phyloP scores from a whole-genome alignment of 768 basidiomycete species.

The Hemileccinum rubropunctum region DNA sequence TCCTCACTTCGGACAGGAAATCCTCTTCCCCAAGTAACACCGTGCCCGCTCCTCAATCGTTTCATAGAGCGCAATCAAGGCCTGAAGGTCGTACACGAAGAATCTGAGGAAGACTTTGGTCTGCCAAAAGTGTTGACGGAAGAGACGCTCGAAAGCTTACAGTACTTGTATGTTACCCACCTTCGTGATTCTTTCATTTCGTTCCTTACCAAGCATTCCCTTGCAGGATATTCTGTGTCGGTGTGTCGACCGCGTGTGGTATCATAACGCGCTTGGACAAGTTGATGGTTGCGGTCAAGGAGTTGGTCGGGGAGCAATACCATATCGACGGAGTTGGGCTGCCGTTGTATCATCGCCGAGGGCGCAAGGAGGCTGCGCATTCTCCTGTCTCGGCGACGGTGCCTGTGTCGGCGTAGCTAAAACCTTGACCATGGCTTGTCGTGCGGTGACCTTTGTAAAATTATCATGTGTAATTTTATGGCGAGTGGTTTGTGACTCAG shows the following conservation, averaged over 20 bases:
- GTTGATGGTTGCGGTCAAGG: slow-evolving; percentile 79
- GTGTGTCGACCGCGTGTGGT: slow-evolving; percentile 64
- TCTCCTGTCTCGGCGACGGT: slow-evolving; percentile 16
- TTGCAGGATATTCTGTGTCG: slow-evolving; percentile 65
- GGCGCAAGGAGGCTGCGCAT: slow-evolving; percentile 28
- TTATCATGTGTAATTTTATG: no score
- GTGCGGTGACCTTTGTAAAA: neutral
- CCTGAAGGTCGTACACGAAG: slow-evolving; percentile 64
- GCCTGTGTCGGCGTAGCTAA: neutral
- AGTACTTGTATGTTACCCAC: slow-evolving; percentile 63
- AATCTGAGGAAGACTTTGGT: slow-evolving; percentile 72
- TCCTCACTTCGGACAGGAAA: slow-evolving; percentile 69
- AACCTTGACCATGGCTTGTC: neutral
- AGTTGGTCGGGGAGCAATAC: slow-evolving; percentile 84
- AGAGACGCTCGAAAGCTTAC: slow-evolving; percentile 71
- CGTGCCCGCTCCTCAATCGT: slow-evolving; percentile 57
- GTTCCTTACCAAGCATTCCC: neutral
- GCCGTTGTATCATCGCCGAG: slow-evolving; percentile 21
- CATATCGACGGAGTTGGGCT: slow-evolving; percentile 71
- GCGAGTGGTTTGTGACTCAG: no score
- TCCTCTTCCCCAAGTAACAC: slow-evolving; percentile 84
- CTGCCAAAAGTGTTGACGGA: slow-evolving; percentile 67
- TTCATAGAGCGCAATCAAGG: slow-evolving; percentile 52
- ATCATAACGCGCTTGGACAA: slow-evolving; percentile 73
- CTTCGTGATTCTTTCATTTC: neutral